Base-by-base conservation (phyloP, 1,284 basidiomycete genomes). In the Athelia psychrophila region DNA sequence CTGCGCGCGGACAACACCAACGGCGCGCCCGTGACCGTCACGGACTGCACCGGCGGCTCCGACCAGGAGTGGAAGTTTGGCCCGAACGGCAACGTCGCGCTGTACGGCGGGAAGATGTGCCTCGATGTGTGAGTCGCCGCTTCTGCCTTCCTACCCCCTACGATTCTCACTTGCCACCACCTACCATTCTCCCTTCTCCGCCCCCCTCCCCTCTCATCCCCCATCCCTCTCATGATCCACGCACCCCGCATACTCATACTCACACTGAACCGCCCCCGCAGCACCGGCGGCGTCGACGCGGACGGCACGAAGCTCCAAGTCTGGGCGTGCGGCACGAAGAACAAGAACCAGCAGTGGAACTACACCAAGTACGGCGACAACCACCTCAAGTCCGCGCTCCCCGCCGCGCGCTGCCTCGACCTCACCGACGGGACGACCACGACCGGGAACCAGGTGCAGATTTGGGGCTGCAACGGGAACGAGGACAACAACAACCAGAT, bases 251-350 rank as follows among this genome's bases (percentile, higher is more conserved):
- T n/a, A 6, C n/a, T 42, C 38, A n/a, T 18, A 8, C 8, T 42
- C 38, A 35, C 33, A 35, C 33, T 35, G n/a, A 35, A 12, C 33
- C 10, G n/a, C 33, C n/a, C n/a, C n/a, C 33, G n/a, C 38, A 42
- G 38, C 20, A 62, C 67, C 0, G 59, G 63, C 20, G 78, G 78
- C 2, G 59, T 40, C 15, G 71, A 58, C 27, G 57, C 56, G 32
- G 70, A 79, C 54, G 78, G 77, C 16, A 68, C 65, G 15, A 73
- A 74, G 58, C 62, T 80, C 51, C 77, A 80, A 53, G 74, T 80
- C 44, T 78, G 71, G 72, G 73, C 69, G 18, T 80, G 78, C 60
- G 54, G 55, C 10, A 60, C 61, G 25, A 63, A 64, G 36, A 71
- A 71, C 51, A 53, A 64, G 1, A 77, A 78, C 57, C 76, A 80